phyloP scores from a whole-genome alignment of 129 eudicot genomes.

The Pittosporum tobira region DNA sequence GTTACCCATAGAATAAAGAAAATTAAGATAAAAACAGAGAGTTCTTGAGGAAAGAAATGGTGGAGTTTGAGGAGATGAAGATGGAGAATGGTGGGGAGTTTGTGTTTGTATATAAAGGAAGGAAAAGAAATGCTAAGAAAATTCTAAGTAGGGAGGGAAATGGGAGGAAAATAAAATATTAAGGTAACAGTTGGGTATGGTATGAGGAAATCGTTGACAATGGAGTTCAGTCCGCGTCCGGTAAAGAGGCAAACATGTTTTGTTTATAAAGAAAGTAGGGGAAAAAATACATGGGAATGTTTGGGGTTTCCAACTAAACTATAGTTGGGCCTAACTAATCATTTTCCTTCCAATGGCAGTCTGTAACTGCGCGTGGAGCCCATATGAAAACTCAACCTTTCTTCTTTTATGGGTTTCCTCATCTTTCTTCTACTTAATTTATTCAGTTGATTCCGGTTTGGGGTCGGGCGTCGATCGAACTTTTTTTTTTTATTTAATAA shows the following conservation, averaged over 20 bases:
- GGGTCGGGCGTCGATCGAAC: too few species aligned
- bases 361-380: constrained; percentile 11
- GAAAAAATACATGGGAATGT: background rate
- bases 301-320: too few species aligned
- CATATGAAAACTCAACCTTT: background rate
- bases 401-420: background rate
- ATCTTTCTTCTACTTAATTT: background rate
- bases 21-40: background rate
- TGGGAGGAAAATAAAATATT: background rate
- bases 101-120: background rate
- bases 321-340: background rate
- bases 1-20: constrained; percentile 49
- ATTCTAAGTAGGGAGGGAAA: too few species aligned
- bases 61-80: background rate
- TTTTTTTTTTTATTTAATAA: too few species aligned
- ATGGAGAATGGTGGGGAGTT: background rate
- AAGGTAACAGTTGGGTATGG: constrained; percentile 11
- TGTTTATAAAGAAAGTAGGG: background rate
- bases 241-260: background rate
- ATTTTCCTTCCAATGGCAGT: background rate
- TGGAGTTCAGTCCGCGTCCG: constrained; percentile 6
- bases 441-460: too few species aligned
- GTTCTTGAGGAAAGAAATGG: background rate
- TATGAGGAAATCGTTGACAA: background rate
- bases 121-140: too few species aligned